Evolutionary conservation across 495 filamentous ascomycete species (phyloP).

Genomic region (Usnea hakonensis): DNA sequence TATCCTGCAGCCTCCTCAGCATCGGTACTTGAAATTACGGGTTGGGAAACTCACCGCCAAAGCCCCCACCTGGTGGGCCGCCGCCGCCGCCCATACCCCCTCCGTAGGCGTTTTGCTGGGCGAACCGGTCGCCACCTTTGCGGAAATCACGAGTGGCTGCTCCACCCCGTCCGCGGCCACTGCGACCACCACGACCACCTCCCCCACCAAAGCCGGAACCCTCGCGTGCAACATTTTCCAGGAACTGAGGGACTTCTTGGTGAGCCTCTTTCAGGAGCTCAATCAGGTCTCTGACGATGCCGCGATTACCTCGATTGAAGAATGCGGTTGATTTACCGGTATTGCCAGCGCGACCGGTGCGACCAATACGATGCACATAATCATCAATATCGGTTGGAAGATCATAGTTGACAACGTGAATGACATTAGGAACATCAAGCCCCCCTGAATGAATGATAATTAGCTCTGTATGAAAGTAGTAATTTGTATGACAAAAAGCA

Average conservation of each 20-base stretch:
- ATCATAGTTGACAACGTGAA: conserved; percentile 98
- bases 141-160: conserved; percentile 82
- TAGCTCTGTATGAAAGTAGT: too few relatives aligned
- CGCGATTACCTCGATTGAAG: conserved; percentile 99
- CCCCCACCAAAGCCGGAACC: conserved; percentile 70
- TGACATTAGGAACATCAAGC: conserved; percentile 97
- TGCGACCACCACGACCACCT: conserved; percentile 62
- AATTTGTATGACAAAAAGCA: too few relatives aligned
- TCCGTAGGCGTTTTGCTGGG: conserved; percentile 42
- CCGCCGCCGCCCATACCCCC: conserved; percentile 47
- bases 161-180: conserved; percentile 47
- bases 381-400: conserved; percentile 98
- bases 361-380: conserved; percentile 98
- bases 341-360: conserved; percentile 98
- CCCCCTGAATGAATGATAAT: too few relatives aligned
- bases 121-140: conserved; percentile 53
- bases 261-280: conserved; percentile 97
- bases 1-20: conserved; percentile 5
- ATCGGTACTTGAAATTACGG: background rate
- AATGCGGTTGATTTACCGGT: conserved; percentile 97
- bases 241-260: conserved; percentile 87
- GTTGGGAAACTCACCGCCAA: conserved; percentile 31
- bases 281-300: conserved; percentile 88
- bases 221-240: conserved; percentile 95
- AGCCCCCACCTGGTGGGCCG: conserved; percentile 39